A percentile compares a stretch with the other conserved stretches of the same genome.
Conservation (phyloP, 2,329 filamentous ascomycete species). For the Simplicillium sp. region DNA sequence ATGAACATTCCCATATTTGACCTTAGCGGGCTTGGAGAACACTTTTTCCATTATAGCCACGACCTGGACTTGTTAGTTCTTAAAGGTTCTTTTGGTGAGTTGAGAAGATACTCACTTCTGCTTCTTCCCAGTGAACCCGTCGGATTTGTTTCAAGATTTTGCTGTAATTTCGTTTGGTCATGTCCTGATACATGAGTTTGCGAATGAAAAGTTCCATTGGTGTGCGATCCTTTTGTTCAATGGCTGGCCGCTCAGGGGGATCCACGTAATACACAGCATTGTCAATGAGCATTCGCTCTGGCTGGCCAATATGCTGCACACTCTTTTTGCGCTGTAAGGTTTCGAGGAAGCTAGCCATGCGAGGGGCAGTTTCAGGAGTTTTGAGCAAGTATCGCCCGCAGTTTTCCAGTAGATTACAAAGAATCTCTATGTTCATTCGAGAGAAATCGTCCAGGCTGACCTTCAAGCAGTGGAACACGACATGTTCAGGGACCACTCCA, state of each 20-base stretch:
- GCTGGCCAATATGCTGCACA: slow-evolving; percentile 87
- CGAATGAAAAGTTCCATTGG: slow-evolving; percentile 89
- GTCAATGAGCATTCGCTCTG: slow-evolving; percentile 96
- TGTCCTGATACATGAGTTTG: slow-evolving; percentile 84
- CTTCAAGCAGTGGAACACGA: slow-evolving; percentile 97
- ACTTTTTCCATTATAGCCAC: slow-evolving; percentile 76
- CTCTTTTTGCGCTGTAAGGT: slow-evolving; percentile 93
- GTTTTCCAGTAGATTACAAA: slow-evolving; percentile 91
- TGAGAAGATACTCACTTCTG: slow-evolving; percentile 47
- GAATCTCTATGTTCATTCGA: slow-evolving; percentile 97
- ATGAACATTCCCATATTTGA: slow-evolving; percentile 96
- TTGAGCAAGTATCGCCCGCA: slow-evolving; percentile 90
- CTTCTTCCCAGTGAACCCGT: slow-evolving; percentile 94
- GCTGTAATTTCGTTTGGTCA: slow-evolving; percentile 89
- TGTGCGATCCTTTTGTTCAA: slow-evolving; percentile 92
- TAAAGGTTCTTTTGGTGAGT: neutral
- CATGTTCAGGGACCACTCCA: slow-evolving; percentile 93
- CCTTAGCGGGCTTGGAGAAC: slow-evolving; percentile 92
- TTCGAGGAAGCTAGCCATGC: slow-evolving; percentile 90
- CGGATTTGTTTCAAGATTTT: slow-evolving; percentile 91
- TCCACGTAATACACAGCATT: slow-evolving; percentile 98
- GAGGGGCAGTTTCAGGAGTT: slow-evolving; percentile 83
- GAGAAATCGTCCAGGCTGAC: slow-evolving; percentile 97
- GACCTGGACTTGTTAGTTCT: slow-evolving; percentile 33
- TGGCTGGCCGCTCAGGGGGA: slow-evolving; percentile 84